Evolutionary conservation across 805 yeast species (phyloP), one percentile per base, ranked within the genome.

Genomic region (Dipodascus geniculatus): DNA sequence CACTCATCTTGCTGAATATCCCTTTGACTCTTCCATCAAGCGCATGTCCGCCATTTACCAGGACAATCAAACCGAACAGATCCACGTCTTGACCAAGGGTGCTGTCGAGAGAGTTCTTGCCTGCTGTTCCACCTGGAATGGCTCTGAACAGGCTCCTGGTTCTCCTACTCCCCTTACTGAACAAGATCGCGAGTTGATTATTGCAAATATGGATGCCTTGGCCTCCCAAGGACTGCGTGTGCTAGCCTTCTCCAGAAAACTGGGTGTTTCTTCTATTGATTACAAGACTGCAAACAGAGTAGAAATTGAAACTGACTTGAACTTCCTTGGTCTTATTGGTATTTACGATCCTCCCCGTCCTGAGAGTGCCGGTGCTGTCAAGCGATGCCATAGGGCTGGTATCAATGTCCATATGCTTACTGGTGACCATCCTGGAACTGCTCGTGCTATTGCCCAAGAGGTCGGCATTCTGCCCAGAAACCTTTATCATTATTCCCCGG

Each of bases 341-440:
- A 83, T 85, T 58, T 84, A 85, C 63, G 91, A 85, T 65, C 91
- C 91, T 19, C 91, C 91, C 54, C 74, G 91, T 61, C 70, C 72
- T 11, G 90, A 85, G 69, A 79, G 87, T 16, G 77, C 80, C 9
- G 77, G 72, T 11, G 77, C 86, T 3, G 90, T 85, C 22, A 76
- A 76, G 60, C 66, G 70, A 56, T 84, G 90, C 66, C 88, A 83
- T 63, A 72, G 66, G 50, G 91, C 91, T 16, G 91, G 91, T 56
- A 81, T 85, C 60, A 79, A 81, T 58, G 90, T 85, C 49, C 87
- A 81, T 60, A 85, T 85, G 91, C 75, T 85, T 44, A 85, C 91
- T 19, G 91, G 91, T 57, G 91, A 85, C 64, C 88, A 83, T 61
- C 85, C 84, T 8, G 83, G 83, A 38, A 85, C 91, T 48, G 91